Conservation (phyloP, 352 stramenopile genomes). For the Phytophthora syringae region DNA sequence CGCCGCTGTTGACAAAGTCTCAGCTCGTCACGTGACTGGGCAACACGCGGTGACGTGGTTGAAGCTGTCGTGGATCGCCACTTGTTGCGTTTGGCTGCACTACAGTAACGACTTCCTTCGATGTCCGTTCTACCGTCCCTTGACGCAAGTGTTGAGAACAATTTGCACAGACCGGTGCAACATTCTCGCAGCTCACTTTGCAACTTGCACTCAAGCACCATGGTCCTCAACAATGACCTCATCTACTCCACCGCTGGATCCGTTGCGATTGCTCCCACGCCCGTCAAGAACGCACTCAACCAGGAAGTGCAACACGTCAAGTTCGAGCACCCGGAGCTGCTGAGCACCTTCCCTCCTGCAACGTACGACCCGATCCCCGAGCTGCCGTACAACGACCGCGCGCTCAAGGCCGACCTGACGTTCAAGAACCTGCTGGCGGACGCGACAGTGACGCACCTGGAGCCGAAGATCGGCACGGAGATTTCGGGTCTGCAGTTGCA, state of each 20-base stretch:
- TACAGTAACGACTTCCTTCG: too few species aligned
- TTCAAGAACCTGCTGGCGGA: conserved; percentile 7
- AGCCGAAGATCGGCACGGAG: conserved; percentile 11
- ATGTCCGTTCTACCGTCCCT: too few species aligned
- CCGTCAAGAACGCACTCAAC: conserved; percentile 25
- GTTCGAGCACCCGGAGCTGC: conserved; percentile 8
- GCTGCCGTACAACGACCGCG: conserved; percentile 5
- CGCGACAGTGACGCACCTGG: neutral
- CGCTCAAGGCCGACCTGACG: conserved; percentile 7
- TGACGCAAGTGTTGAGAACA: too few species aligned
- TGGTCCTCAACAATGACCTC: conserved; percentile 20
- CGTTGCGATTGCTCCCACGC: too few species aligned
- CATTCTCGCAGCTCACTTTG: conserved; percentile 19
- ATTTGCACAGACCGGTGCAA: too few species aligned
- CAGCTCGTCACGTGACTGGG: conserved; percentile 13
- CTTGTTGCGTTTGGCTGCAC: conserved; percentile 1
- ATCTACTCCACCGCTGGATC: neutral
- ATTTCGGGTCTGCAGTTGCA: conserved; percentile 9
- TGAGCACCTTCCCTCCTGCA: conserved; percentile 5
- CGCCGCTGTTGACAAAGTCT: conserved; percentile 16
- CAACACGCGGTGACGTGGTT: conserved; percentile 1
- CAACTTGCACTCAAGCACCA: conserved; percentile 30
- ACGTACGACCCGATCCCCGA: conserved; percentile 11
- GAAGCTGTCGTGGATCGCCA: conserved; percentile 4
- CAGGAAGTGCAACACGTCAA: conserved; percentile 6